Evolutionary conservation across 306 rosid species (phyloP).

Genomic region (Cucurbita pepo): DNA sequence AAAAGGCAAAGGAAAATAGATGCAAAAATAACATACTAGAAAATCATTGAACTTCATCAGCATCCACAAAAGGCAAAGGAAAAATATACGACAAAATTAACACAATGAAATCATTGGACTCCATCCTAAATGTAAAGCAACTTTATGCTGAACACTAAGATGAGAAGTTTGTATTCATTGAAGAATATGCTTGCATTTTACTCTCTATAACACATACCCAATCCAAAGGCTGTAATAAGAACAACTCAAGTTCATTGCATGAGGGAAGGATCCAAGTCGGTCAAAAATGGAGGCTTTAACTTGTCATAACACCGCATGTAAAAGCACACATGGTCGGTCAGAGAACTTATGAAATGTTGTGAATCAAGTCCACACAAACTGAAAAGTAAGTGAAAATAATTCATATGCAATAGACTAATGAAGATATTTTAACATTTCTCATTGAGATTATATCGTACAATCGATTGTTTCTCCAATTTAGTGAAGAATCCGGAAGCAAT

Average conservation of each 20-base stretch:
- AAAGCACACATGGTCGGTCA: background rate
- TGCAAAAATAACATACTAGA: background rate
- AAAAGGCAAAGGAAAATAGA: background rate
- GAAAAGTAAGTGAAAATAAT: background rate
- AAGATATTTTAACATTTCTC: background rate
- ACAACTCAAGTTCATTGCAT: background rate
- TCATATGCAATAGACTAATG: background rate
- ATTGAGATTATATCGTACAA: background rate
- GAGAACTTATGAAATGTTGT: background rate
- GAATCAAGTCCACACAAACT: background rate
- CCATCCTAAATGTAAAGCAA: background rate
- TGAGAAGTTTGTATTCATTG: background rate
- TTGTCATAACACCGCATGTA: background rate
- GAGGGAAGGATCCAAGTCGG: background rate
- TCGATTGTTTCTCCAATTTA: background rate
- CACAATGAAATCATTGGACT: background rate
- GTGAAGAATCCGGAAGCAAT: background rate
- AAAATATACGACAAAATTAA: background rate
- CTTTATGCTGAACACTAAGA: conserved; percentile 2
- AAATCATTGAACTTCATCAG: background rate
- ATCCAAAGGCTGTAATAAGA: background rate
- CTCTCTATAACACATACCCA: background rate
- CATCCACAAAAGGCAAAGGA: background rate
- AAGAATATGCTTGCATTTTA: background rate
- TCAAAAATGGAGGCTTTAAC: background rate